Base-by-base conservation (phyloP, 78 protist genomes). In the Dictyostelium purpureum region DNA sequence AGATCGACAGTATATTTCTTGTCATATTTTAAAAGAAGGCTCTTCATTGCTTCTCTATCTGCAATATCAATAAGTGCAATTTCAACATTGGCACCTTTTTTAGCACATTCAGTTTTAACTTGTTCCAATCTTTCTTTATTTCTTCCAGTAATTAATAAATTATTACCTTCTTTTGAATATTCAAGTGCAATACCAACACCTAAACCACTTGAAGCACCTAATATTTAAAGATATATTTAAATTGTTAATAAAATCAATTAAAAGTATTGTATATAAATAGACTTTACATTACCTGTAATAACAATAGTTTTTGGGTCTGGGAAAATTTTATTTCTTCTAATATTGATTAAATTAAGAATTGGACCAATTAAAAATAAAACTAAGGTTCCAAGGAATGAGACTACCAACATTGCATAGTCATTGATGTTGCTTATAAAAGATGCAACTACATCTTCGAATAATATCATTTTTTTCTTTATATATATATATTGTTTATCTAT, bases 31-130 rank as follows among this genome's bases (percentile, higher is more conserved):
- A 42, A 21, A 9, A 78, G 26, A 73, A 73, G 61, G 1, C 61
- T 19, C 3, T 19, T 19, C 31, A 61, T 31, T 61, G 10, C 16
- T 28, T 78, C 74, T 40, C 14, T 35, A 28, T 78, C 61, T 12
- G 87, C 61, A 19, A 63, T 42, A 63, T 78, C 87, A 33, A 78
- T 78, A 3, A 59, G 7, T 40, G 28, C 28, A 5, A 24, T 66
- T 33, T 65, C 76, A 33, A 79, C 88, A n/a, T 21, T 66, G 0
- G 88, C 88, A 66, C 88, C 87, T 71, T 79, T 79, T 24, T 38
- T 71, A 66, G 35, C 45, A 35, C 75, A 66, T 65, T 49, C 18
- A 10, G 63, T 65, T 10, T 69, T 71, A 33, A 79, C 88, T 9
- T 79, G 77, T 42, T 66, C 38, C 35, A 79, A 66, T 37, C 88